Conservation (phyloP, 495 filamentous ascomycete species). For the Penicillium ochrochloron region DNA sequence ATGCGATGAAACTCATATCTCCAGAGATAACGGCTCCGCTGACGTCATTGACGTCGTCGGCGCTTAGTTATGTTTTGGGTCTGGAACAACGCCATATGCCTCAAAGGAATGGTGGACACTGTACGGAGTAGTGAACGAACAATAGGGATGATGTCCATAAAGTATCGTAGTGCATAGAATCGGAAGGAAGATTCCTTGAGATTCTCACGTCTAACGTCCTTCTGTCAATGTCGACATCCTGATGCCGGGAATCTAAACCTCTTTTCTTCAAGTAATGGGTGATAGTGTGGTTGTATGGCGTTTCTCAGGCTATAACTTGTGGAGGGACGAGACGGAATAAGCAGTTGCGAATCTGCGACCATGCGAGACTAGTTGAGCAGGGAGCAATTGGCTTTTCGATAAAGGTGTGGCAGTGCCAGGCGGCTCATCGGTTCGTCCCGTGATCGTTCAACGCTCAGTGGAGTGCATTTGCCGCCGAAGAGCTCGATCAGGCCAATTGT, state of each 20-base stretch:
- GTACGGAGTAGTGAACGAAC: background rate
- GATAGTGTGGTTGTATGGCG: background rate
- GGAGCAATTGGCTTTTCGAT: background rate
- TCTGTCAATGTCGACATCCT: background rate
- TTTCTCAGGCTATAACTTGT: background rate
- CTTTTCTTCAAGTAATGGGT: background rate
- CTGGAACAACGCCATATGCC: background rate
- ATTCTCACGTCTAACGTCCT: background rate
- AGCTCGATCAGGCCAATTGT: background rate
- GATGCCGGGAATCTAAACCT: background rate
- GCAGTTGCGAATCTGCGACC: background rate
- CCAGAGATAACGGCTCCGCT: background rate
- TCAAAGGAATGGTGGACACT: background rate
- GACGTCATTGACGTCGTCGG: background rate
- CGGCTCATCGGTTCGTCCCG: background rate
- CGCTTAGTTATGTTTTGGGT: background rate
- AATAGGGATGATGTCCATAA: background rate
- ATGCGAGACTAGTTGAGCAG: background rate
- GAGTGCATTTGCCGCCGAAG: background rate
- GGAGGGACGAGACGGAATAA: background rate
- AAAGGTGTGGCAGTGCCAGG: conserved; percentile 1
- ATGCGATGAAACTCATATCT: background rate
- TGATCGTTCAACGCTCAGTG: background rate
- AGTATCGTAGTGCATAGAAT: background rate
- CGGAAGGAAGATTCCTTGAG: background rate